Conservation (phyloP, 129 eudicot species). For the Saposhnikovia divaricata region DNA sequence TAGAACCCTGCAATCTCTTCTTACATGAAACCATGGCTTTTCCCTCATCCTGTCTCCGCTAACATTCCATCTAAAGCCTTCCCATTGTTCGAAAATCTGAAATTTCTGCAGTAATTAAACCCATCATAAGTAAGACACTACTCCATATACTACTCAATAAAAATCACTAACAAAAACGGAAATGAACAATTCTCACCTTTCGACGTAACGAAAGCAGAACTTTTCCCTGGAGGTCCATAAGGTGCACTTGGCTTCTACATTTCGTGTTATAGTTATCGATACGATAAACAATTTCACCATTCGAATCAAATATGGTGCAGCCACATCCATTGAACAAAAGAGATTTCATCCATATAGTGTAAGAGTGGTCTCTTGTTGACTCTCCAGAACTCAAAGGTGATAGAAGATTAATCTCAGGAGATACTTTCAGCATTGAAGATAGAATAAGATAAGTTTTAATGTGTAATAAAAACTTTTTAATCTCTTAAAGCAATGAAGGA, state of each 20-base stretch:
- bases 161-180: neutral
- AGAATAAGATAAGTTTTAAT: neutral
- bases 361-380: constrained; percentile 33
- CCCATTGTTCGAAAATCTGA: constrained; percentile 36
- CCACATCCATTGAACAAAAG: constrained; percentile 54
- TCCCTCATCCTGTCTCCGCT: constrained; percentile 16
- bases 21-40: constrained; percentile 45
- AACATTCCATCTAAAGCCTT: constrained; percentile 46
- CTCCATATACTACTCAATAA: neutral
- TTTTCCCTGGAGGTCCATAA: constrained; percentile 55
- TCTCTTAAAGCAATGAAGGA: neutral
- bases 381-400: constrained; percentile 11
- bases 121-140: neutral
- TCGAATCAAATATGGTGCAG: constrained; percentile 56
- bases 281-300: constrained; percentile 46
- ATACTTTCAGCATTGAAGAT: constrained; percentile 40
- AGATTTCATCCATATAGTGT: constrained; percentile 78
- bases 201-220: constrained; percentile 45
- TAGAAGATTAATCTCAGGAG: constrained; percentile 34
- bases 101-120: constrained; percentile 29
- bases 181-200: constrained; percentile 31
- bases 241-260: constrained; percentile 37
- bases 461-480: neutral
- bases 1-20: constrained; percentile 19
- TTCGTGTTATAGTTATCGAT: constrained; percentile 55